phyloP scores from a whole-genome alignment of 2,329 filamentous ascomycete genomes.

The Corinectria fuckeliana region DNA sequence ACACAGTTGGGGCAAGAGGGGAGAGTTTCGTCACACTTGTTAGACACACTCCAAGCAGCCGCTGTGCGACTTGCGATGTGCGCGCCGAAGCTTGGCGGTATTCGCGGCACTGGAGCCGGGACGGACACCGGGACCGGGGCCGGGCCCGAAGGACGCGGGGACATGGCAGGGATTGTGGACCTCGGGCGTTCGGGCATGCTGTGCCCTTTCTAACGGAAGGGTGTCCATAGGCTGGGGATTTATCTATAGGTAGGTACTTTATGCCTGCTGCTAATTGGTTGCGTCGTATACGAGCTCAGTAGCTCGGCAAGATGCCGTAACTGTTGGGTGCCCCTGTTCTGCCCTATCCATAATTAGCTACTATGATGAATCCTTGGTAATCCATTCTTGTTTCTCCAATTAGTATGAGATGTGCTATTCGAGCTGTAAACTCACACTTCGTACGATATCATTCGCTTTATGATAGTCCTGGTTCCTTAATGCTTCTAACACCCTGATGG shows the following conservation, averaged over 20 bases:
- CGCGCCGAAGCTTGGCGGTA: conserved; percentile 42
- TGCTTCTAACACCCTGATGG: too few species aligned
- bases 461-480: too few species aligned
- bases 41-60: conserved; percentile 49
- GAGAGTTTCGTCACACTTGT: conserved; percentile 51
- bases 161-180: conserved; percentile 18
- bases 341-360: conserved; percentile 21
- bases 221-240: neutral
- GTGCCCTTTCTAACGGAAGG: neutral
- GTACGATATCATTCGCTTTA: too few species aligned
- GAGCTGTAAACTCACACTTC: too few species aligned
- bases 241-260: neutral
- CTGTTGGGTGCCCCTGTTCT: neutral
- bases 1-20: conserved; percentile 50
- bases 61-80: conserved; percentile 50
- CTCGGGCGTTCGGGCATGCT: too few species aligned
- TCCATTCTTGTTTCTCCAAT: too few species aligned
- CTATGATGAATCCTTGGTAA: too few species aligned
- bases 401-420: too few species aligned
- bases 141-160: conserved; percentile 25
- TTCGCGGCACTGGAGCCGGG: conserved; percentile 19
- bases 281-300: neutral
- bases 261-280: neutral
- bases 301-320: neutral
- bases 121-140: conserved; percentile 16